Conservation (phyloP, 2,329 filamentous ascomycete genomes). For the Alternaria arborescens region DNA sequence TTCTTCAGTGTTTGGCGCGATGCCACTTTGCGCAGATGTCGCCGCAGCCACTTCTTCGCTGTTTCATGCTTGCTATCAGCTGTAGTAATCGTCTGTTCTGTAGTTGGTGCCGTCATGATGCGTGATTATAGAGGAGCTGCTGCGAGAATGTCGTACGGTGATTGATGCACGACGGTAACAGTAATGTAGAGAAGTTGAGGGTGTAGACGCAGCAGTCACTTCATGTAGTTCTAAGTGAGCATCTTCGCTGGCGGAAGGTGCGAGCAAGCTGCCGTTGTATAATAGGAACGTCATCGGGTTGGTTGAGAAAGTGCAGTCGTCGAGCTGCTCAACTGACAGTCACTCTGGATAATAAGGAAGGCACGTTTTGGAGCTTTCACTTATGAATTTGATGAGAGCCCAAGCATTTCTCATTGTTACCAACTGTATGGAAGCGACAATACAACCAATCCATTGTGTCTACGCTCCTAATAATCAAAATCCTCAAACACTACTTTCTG, state of each 20-base stretch:
- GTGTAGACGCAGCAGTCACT: not conserved
- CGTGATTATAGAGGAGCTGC: conserved; percentile 13
- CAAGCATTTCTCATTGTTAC: not conserved
- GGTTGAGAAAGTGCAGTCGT: conserved; percentile 4
- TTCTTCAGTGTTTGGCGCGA: conserved; percentile 23
- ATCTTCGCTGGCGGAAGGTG: not conserved
- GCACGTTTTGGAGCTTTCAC: not conserved
- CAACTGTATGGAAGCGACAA: not conserved
- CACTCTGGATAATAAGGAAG: not conserved
- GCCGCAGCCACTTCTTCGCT: conserved; percentile 39
- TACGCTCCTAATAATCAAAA: conserved; percentile 53
- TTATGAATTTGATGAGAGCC: not conserved
- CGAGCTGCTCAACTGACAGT: conserved; percentile 7
- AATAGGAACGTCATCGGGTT: conserved; percentile 1
- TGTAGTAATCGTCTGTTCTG: conserved; percentile 21
- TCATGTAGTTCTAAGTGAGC: not conserved
- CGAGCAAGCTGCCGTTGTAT: not conserved
- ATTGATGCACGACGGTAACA: conserved; percentile 24
- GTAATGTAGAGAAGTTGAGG: conserved; percentile 12
- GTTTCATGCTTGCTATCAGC: conserved; percentile 24
- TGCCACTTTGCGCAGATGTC: conserved; percentile 31
- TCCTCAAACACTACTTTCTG: conserved; percentile 60
- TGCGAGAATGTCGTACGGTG: conserved; percentile 24
- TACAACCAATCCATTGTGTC: not conserved
- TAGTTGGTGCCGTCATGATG: conserved; percentile 35